These are phyloP conservation scores for Eucalyptus tenuipes DNA, from an alignment of 345 rosid genomes.

Conservation along the genomic window DNA sequence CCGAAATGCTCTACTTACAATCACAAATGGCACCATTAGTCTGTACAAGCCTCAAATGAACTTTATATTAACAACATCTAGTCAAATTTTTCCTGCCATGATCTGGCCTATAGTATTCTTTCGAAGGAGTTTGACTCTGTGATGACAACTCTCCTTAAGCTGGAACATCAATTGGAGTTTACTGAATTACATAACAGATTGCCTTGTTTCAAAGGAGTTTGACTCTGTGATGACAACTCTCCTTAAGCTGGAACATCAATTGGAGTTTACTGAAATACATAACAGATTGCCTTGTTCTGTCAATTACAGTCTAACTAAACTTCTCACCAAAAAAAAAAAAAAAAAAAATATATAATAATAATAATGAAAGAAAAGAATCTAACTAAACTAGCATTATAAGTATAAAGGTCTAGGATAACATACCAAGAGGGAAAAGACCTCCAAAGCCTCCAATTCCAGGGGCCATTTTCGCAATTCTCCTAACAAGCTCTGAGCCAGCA, in stretches of 20 bases:
- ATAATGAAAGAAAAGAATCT: too few species aligned
- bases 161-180: background rate
- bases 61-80: background rate
- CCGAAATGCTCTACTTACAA: background rate
- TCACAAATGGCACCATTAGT: background rate
- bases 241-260: background rate
- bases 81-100: background rate
- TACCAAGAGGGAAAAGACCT: constrained; percentile 86
- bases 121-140: background rate
- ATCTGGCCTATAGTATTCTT: background rate
- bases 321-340: background rate
- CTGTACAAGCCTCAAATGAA: background rate
- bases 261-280: background rate
- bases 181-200: background rate
- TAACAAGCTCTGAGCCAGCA: constrained; percentile 85
- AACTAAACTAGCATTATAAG: background rate
- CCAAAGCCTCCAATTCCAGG: constrained; percentile 95
- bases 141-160: background rate
- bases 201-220: background rate
- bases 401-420: background rate
- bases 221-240: background rate
- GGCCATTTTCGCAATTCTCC: constrained; percentile 80
- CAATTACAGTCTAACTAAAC: background rate
- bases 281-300: background rate
- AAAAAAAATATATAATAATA: background rate